These are phyloP conservation scores for Beauveria sp. DNA, from an alignment of 2,329 filamentous ascomycete species.

Conservation along the genomic window DNA sequence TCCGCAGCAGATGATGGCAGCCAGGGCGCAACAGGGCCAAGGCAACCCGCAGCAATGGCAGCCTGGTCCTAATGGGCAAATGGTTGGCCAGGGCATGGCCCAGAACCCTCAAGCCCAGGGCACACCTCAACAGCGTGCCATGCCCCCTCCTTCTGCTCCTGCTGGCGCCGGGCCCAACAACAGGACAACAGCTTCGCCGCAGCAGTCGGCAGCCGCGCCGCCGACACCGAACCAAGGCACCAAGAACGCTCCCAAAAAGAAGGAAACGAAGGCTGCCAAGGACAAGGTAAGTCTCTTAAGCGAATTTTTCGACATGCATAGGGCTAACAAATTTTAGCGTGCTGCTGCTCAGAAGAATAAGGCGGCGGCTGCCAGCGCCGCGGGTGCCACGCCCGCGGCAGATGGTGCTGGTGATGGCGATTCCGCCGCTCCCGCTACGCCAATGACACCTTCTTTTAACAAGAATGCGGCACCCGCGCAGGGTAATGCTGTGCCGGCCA, in stretches of 20 bases:
- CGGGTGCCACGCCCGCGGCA: slow-evolving; percentile 49
- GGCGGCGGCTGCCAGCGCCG: slow-evolving; percentile 22
- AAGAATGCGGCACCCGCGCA: slow-evolving; percentile 35
- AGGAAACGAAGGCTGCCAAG: slow-evolving; percentile 57
- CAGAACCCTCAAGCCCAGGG: slow-evolving; percentile 47
- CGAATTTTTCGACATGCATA: neutral
- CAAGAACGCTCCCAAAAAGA: slow-evolving; percentile 73
- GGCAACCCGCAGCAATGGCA: slow-evolving; percentile 32
- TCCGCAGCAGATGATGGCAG: slow-evolving; percentile 52
- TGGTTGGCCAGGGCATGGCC: slow-evolving; percentile 31
- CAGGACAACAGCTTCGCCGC: slow-evolving; percentile 52
- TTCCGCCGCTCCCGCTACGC: slow-evolving; percentile 53
- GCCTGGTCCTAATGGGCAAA: slow-evolving; percentile 33
- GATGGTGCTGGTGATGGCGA: slow-evolving; percentile 50
- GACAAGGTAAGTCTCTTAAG: slow-evolving; percentile 49
- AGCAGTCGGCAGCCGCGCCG: slow-evolving; percentile 58
- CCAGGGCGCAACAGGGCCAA: slow-evolving; percentile 30
- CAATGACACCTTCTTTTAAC: slow-evolving; percentile 52
- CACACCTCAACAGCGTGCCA: slow-evolving; percentile 64
- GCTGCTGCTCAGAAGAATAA: slow-evolving; percentile 26
- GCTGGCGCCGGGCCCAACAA: slow-evolving; percentile 38
- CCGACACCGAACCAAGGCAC: slow-evolving; percentile 68
- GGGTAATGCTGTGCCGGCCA: slow-evolving; percentile 22
- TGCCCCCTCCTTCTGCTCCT: slow-evolving; percentile 60
- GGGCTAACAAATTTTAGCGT: slow-evolving; percentile 38